Evolutionary conservation across 192 early-diverging fungal species (phyloP).

Genomic region (Glomus cerebriforme): DNA sequence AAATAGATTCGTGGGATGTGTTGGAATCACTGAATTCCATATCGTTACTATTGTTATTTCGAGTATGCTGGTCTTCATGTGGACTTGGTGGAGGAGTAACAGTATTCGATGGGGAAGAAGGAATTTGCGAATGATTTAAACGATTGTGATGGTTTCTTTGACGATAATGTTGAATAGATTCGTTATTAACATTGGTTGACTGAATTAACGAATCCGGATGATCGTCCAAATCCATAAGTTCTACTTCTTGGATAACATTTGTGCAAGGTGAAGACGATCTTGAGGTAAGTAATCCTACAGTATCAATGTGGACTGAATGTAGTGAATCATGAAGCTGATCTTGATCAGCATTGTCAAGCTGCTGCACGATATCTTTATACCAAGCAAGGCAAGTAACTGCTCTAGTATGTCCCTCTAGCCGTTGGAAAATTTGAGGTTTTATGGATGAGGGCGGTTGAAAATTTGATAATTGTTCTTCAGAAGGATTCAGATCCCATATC

Average conservation of each 20-base stretch:
- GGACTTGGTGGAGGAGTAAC: neutral
- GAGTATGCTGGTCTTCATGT: no score
- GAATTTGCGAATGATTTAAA: neutral
- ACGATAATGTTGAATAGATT: neutral
- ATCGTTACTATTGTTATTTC: neutral
- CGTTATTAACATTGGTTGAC: neutral
- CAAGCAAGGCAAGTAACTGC: slow-evolving; percentile 19
- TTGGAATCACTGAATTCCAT: neutral
- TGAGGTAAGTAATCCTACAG: neutral
- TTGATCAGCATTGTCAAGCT: neutral
- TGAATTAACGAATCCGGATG: neutral
- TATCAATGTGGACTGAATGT: neutral
- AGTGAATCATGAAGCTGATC: neutral
- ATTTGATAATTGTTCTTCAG: neutral
- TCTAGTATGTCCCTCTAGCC: slow-evolving; percentile 7
- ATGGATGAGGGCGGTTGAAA: neutral
- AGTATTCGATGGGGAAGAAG: neutral
- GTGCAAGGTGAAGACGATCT: neutral
- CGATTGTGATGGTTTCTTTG: neutral
- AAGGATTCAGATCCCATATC: slow-evolving; percentile 12
- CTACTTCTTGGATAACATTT: neutral
- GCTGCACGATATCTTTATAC: slow-evolving; percentile 6
- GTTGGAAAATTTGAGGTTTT: slow-evolving; percentile 4
- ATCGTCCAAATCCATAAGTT: slow-evolving; percentile 16
- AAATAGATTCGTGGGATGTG: neutral